These are phyloP conservation scores for Cafeteria roenbergensis DNA, from an alignment of 108 stramenopile species.

Conservation along the genomic window DNA sequence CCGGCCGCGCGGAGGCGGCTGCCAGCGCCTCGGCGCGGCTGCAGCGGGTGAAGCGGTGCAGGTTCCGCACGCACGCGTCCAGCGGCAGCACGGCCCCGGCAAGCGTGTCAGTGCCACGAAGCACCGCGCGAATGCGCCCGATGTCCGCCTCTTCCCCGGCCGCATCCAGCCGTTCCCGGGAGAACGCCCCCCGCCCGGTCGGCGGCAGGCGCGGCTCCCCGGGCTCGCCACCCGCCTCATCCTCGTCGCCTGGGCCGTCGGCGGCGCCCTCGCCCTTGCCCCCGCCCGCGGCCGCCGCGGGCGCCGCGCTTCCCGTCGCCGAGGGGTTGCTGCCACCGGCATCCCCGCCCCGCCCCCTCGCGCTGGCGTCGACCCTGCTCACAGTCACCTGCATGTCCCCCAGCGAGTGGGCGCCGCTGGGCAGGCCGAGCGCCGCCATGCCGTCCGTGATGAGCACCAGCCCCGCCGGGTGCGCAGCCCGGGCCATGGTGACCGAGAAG, in stretches of 20 bases:
- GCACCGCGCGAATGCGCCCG: slow-evolving; percentile 11
- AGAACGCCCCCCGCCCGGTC: no score
- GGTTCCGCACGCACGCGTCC: slow-evolving; percentile 39
- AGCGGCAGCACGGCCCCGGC: slow-evolving; percentile 44
- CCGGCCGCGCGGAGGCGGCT: slow-evolving; percentile 40
- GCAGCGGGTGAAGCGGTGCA: slow-evolving; percentile 38
- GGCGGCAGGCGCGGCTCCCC: neutral
- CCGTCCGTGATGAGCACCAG: slow-evolving; percentile 47
- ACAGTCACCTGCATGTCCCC: slow-evolving; percentile 31
- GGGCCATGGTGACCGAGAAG: slow-evolving; percentile 38
- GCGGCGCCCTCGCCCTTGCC: neutral
- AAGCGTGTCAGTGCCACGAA: slow-evolving; percentile 38
- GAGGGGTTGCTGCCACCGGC: neutral
- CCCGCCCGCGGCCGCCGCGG: no score
- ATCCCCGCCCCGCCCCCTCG: neutral
- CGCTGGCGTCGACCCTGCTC: neutral
- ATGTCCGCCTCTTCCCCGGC: neutral
- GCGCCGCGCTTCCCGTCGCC: neutral
- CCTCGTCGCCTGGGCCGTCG: neutral
- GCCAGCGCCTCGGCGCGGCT: slow-evolving; percentile 29
- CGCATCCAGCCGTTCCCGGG: neutral
- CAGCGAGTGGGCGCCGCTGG: slow-evolving; percentile 25
- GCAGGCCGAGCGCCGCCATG: slow-evolving; percentile 49
- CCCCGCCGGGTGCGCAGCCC: slow-evolving; percentile 32
- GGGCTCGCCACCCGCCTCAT: neutral